phyloP scores from a whole-genome alignment of 768 basidiomycete genomes.

The Suillus subaureus region DNA sequence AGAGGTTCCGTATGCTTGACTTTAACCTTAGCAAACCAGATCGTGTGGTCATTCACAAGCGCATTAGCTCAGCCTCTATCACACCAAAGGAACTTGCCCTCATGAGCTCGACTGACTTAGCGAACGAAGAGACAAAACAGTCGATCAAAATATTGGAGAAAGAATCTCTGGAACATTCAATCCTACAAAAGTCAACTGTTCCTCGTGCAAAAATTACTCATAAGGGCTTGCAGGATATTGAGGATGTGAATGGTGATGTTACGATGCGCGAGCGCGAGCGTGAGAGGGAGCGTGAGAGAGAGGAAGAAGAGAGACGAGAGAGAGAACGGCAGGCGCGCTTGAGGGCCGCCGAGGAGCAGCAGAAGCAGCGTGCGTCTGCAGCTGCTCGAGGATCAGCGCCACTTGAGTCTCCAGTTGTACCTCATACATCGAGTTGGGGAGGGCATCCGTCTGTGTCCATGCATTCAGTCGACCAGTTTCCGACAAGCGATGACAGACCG shows the following conservation, averaged over 20 bases:
- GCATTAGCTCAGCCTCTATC: constrained; percentile 70
- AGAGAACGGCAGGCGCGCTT: constrained; percentile 68
- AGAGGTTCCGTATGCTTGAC: constrained; percentile 87
- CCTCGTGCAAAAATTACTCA: constrained; percentile 86
- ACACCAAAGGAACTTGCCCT: constrained; percentile 72
- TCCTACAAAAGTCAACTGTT: constrained; percentile 67
- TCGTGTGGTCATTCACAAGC: constrained; percentile 75
- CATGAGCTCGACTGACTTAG: constrained; percentile 88
- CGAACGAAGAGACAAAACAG: constrained; percentile 83
- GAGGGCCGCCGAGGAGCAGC: constrained; percentile 46
- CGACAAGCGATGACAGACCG: constrained; percentile 30
- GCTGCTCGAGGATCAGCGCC: constrained; percentile 55
- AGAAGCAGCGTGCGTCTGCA: constrained; percentile 53
- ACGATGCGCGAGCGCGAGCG: constrained; percentile 38
- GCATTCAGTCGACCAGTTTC: constrained; percentile 30
- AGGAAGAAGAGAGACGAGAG: constrained; percentile 71
- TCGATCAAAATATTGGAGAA: constrained; percentile 82
- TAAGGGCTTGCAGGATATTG: constrained; percentile 91
- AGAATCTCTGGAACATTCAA: constrained; percentile 83
- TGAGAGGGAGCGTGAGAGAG: constrained; percentile 62
- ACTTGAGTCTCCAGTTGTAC: constrained; percentile 68
- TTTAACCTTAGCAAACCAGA: constrained; percentile 88
- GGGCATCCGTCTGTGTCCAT: constrained; percentile 58
- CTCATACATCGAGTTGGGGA: constrained; percentile 57
- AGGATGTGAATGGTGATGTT: constrained; percentile 67